Conservation (phyloP, 2,329 filamentous ascomycete species). For the Rachicladosporium sp. region DNA sequence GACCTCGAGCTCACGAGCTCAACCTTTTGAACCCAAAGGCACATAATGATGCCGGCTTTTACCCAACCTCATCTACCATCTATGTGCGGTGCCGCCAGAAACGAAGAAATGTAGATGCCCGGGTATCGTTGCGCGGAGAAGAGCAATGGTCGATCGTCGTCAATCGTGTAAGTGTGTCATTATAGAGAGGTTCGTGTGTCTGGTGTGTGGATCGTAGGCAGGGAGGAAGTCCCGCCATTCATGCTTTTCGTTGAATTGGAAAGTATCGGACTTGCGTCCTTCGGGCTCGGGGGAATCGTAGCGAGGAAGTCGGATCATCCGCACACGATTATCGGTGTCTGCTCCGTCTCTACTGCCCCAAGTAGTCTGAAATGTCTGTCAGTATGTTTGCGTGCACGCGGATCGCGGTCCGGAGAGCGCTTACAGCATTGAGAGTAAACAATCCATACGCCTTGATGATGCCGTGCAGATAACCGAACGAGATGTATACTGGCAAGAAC, state of each 20-base stretch:
- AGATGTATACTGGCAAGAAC: conserved; percentile 69
- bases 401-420: conserved; percentile 24
- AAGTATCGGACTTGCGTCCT: conserved; percentile 21
- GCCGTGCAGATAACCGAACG: conserved; percentile 89
- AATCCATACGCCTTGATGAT: conserved; percentile 84
- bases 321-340: conserved; percentile 66
- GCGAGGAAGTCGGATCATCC: conserved; percentile 41
- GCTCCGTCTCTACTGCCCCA: conserved; percentile 92
- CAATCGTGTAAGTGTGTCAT: conserved; percentile 15
- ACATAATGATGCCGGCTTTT: not conserved
- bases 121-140: conserved; percentile 16
- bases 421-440: conserved; percentile 57
- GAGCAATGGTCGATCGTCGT: conserved; percentile 11
- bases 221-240: conserved; percentile 16
- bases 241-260: conserved; percentile 15
- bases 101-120: conserved; percentile 13
- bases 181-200: conserved; percentile 7
- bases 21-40: not conserved
- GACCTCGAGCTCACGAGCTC: not conserved
- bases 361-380: conserved; percentile 53
- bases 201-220: conserved; percentile 18
- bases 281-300: conserved; percentile 19
- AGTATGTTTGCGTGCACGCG: conserved; percentile 2
- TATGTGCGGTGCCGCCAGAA: conserved; percentile 14
- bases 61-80: conserved; percentile 20